Evolutionary conservation across 768 basidiomycete genomes (phyloP).

Genomic region (Mycena rosella): DNA sequence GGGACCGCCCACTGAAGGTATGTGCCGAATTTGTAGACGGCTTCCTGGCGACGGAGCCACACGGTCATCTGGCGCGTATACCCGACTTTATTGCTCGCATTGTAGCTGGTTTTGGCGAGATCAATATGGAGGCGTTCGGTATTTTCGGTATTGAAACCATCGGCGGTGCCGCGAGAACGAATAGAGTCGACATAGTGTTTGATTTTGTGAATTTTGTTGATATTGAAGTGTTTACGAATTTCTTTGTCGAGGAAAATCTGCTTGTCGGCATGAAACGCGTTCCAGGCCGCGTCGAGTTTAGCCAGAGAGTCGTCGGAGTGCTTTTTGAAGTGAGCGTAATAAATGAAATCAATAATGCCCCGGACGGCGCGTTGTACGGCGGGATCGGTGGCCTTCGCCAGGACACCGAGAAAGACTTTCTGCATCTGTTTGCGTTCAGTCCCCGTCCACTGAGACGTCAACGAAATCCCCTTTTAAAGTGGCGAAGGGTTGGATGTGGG

Average conservation of each 20-base stretch:
- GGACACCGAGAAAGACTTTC: no score
- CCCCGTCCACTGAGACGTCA: no score
- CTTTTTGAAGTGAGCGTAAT: conserved; percentile 38
- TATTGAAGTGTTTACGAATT: conserved; percentile 48
- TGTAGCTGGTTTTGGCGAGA: conserved; percentile 49
- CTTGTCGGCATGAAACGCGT: conserved; percentile 44
- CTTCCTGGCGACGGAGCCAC: conserved; percentile 49
- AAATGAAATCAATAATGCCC: conserved; percentile 46
- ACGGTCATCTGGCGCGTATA: conserved; percentile 51
- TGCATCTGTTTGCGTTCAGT: no score
- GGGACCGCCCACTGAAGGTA: conserved; percentile 24
- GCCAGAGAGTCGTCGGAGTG: conserved; percentile 42
- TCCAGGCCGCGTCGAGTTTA: conserved; percentile 36
- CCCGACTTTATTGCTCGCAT: conserved; percentile 41
- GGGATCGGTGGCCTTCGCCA: no score
- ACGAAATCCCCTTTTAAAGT: no score
- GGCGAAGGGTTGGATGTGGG: no score
- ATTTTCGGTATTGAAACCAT: conserved; percentile 47
- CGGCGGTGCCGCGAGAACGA: conserved; percentile 37
- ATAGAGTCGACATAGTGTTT: conserved; percentile 45
- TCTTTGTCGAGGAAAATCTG: conserved; percentile 39
- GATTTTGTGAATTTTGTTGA: conserved; percentile 50
- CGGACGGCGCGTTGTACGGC: conserved; percentile 29
- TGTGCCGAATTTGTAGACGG: conserved; percentile 6
- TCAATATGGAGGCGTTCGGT: conserved; percentile 54